Evolutionary conservation across 768 basidiomycete genomes (phyloP).

Genomic region (Boletus sp.): DNA sequence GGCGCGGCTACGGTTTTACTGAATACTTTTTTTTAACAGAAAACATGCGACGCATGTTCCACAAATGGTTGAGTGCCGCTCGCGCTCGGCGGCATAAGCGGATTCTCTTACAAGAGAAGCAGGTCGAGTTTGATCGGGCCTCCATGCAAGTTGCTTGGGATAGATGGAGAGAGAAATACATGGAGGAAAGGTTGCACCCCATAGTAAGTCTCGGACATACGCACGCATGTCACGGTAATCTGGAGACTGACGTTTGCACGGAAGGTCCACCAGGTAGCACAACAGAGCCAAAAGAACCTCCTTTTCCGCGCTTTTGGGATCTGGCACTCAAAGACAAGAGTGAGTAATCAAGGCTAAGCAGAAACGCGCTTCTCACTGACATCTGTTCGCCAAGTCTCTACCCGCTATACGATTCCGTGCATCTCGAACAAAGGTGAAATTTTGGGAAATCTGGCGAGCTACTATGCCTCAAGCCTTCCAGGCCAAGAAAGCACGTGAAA

Average conservation of each 20-base stretch:
- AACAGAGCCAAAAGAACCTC: slow-evolving; percentile 58
- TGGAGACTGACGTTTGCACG: slow-evolving; percentile 8
- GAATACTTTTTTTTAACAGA: slow-evolving; percentile 41
- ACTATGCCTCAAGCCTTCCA: slow-evolving; percentile 70
- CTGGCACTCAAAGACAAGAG: slow-evolving; percentile 77
- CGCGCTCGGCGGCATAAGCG: slow-evolving; percentile 64
- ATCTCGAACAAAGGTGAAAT: slow-evolving; percentile 53
- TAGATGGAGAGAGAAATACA: slow-evolving; percentile 74
- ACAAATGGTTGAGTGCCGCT: slow-evolving; percentile 64
- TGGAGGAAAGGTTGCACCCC: slow-evolving; percentile 61
- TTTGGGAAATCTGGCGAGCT: slow-evolving; percentile 65
- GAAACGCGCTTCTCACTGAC: slow-evolving; percentile 8
- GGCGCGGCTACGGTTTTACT: neutral
- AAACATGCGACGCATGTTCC: slow-evolving; percentile 62
- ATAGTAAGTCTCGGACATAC: slow-evolving; percentile 43
- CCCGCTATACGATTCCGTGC: slow-evolving; percentile 80
- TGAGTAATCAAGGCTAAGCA: slow-evolving; percentile 29
- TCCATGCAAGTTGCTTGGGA: slow-evolving; percentile 65
- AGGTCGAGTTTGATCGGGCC: slow-evolving; percentile 57
- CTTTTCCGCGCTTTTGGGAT: slow-evolving; percentile 66
- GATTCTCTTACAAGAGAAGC: slow-evolving; percentile 54
- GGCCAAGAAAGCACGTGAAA: slow-evolving; percentile 63
- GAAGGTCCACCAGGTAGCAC: slow-evolving; percentile 45
- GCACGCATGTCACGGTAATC: neutral
- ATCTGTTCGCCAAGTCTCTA: slow-evolving; percentile 49